A percentile compares a stretch with the other conserved stretches of the same genome.
These are phyloP conservation scores for Halteria grandinella DNA, from an alignment of 73 alveolate species.

Conservation along the genomic window DNA sequence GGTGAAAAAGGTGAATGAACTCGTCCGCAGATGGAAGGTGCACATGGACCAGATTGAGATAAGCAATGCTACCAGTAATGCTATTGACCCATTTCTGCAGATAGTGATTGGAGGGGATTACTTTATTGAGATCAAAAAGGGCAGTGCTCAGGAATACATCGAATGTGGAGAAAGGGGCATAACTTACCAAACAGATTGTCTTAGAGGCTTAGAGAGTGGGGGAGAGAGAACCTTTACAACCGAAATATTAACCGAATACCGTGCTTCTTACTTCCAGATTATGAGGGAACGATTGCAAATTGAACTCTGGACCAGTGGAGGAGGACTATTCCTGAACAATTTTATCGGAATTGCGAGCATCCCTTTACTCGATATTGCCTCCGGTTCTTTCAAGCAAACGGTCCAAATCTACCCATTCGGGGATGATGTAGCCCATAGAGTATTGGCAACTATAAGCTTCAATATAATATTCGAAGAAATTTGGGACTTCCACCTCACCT, in stretches of 20 bases:
- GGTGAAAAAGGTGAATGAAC: constrained; percentile 38
- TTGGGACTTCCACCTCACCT: constrained; percentile 66
- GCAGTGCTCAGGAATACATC: constrained; percentile 2
- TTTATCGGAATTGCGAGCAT: constrained; percentile 43
- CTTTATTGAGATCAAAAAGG: constrained; percentile 50
- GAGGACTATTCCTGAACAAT: constrained; percentile 18
- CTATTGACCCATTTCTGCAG: constrained; percentile 54
- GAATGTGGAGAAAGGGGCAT: constrained; percentile 54
- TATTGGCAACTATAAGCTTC: constrained; percentile 27
- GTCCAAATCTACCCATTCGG: not conserved
- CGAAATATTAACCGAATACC: constrained; percentile 45
- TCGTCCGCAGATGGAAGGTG: constrained; percentile 61
- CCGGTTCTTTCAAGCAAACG: constrained; percentile 36
- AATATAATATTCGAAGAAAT: constrained; percentile 46
- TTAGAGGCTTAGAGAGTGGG: constrained; percentile 33
- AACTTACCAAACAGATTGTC: constrained; percentile 48
- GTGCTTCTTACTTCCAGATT: constrained; percentile 55
- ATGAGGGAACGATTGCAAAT: constrained; percentile 51
- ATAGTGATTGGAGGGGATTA: constrained; percentile 67
- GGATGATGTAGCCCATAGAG: not conserved
- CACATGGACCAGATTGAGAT: constrained; percentile 48
- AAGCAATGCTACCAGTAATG: constrained; percentile 5
- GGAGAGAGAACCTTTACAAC: constrained; percentile 29
- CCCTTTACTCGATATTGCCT: constrained; percentile 44
- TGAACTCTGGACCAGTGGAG: constrained; percentile 56